phyloP scores from a whole-genome alignment of 768 basidiomycete species.

The Russula lepida region DNA sequence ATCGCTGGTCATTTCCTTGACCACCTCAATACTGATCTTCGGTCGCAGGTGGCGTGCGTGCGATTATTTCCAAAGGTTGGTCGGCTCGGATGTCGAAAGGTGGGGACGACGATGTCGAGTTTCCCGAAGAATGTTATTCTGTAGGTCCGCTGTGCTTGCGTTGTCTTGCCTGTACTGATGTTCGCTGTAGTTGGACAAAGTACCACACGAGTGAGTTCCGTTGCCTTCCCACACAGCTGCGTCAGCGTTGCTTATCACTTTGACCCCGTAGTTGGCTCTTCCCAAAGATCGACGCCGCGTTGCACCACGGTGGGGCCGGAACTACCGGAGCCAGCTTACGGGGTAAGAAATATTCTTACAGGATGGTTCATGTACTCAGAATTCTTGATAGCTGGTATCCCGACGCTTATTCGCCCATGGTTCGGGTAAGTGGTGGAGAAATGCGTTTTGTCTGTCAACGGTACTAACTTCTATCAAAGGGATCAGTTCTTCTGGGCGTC shows the following conservation, averaged over 20 bases:
- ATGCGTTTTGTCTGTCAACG: too few relatives aligned
- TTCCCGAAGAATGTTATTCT: conserved; percentile 45
- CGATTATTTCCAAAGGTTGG: conserved; percentile 64
- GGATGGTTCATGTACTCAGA: background rate
- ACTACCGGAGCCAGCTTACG: conserved; percentile 59
- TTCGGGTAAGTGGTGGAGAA: conserved; percentile 37
- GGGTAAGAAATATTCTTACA: conserved; percentile 24
- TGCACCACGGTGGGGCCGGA: conserved; percentile 66
- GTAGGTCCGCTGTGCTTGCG: conserved; percentile 21
- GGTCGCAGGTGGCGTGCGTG: conserved; percentile 47
- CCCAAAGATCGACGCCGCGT: conserved; percentile 49
- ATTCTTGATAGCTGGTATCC: conserved; percentile 39
- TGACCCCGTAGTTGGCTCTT: conserved; percentile 41
- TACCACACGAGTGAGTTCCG: conserved; percentile 48
- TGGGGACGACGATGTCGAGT: conserved; percentile 32
- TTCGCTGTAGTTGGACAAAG: conserved; percentile 42
- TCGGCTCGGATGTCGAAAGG: conserved; percentile 44
- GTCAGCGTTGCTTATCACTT: background rate
- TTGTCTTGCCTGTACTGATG: conserved; percentile 9
- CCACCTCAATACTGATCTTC: background rate
- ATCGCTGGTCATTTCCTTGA: conserved; percentile 19
- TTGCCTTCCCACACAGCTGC: background rate
- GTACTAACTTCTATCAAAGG: conserved; percentile 19
- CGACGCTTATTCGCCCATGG: conserved; percentile 63
- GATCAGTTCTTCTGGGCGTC: conserved; percentile 62